These are phyloP conservation scores for Fusarium subglutinans DNA, from an alignment of 2,329 filamentous ascomycete species.

Conservation along the genomic window DNA sequence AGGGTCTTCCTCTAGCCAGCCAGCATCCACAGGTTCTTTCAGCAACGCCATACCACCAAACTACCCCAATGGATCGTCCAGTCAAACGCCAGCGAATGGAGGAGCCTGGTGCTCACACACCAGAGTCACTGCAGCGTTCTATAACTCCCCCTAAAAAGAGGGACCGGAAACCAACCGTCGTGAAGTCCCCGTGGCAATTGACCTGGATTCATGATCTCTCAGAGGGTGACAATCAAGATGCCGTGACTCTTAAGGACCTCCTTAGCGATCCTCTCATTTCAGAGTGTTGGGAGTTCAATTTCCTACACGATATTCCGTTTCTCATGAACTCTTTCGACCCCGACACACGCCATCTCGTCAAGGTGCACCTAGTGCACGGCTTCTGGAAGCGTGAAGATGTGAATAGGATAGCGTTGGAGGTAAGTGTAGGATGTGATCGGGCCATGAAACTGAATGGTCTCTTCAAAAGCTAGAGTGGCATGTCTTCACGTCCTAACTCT, in stretches of 20 bases:
- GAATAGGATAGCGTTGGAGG: constrained; percentile 66
- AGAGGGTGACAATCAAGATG: constrained; percentile 67
- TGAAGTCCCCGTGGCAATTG: constrained; percentile 75
- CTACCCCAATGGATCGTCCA: constrained; percentile 43
- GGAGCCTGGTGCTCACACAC: constrained; percentile 17
- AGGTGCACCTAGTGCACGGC: constrained; percentile 67
- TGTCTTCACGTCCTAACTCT: constrained; percentile 6
- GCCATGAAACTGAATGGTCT: background rate
- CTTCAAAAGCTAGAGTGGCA: background rate
- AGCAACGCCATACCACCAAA: background rate
- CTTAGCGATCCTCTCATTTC: constrained; percentile 78
- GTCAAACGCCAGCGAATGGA: constrained; percentile 45
- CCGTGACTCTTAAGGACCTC: constrained; percentile 72
- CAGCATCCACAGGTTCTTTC: background rate
- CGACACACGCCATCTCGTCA: constrained; percentile 58
- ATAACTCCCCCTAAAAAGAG: constrained; percentile 59
- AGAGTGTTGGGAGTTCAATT: constrained; percentile 78
- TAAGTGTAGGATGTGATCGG: constrained; percentile 46
- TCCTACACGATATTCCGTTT: constrained; percentile 68
- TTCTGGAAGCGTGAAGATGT: constrained; percentile 74
- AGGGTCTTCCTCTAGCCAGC: background rate
- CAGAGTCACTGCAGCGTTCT: constrained; percentile 47
- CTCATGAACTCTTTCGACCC: constrained; percentile 63
- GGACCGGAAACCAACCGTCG: constrained; percentile 27
- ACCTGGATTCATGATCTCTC: constrained; percentile 74